phyloP scores from a whole-genome alignment of 345 rosid genomes.

The Acer negundo region DNA sequence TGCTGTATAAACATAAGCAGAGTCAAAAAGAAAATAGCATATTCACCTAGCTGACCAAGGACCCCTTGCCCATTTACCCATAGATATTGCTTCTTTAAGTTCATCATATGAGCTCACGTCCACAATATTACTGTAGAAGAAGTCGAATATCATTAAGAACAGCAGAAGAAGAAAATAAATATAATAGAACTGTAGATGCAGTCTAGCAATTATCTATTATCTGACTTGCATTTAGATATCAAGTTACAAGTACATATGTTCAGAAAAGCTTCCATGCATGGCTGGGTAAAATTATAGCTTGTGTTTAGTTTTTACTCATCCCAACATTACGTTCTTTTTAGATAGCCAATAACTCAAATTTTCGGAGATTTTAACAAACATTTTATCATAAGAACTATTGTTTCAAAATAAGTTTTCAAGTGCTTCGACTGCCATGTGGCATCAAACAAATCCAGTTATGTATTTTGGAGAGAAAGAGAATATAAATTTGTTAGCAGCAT shows the following conservation, averaged over 20 bases:
- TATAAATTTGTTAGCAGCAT: background rate
- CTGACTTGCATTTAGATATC: background rate
- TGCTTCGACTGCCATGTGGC: background rate
- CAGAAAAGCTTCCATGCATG: background rate
- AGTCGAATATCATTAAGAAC: constrained; percentile 7
- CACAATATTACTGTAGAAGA: constrained; percentile 70
- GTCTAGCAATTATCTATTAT: background rate
- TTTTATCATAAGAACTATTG: background rate
- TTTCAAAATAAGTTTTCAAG: background rate
- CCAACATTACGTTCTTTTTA: background rate
- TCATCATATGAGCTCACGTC: constrained; percentile 86
- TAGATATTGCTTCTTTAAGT: constrained; percentile 70
- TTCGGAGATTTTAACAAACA: background rate
- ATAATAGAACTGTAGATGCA: no score
- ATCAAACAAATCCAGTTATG: background rate
- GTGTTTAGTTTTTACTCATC: background rate
- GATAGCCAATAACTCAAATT: background rate
- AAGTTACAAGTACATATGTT: background rate
- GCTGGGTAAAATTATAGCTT: background rate
- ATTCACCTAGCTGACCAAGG: constrained; percentile 85
- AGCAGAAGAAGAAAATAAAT: background rate
- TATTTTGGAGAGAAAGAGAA: background rate
- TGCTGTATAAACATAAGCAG: no score
- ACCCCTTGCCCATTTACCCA: constrained; percentile 97
- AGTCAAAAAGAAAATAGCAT: background rate